A percentile compares a stretch with the other conserved stretches of the same genome.
phyloP scores from a whole-genome alignment of 1,284 basidiomycete genomes.

The Ceratobasidium sp. region DNA sequence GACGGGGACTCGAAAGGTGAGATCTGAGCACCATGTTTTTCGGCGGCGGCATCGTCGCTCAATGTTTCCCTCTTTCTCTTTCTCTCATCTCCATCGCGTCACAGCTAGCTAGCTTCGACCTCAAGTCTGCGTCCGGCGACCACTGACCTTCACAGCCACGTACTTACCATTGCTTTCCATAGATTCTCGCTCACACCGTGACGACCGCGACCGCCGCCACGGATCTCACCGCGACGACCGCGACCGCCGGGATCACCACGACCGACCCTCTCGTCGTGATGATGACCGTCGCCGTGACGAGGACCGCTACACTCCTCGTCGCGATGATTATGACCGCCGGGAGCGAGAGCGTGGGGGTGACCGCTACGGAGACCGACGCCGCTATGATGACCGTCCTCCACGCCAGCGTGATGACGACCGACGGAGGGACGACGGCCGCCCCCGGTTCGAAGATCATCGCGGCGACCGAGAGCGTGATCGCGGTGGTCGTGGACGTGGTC shows the following conservation, averaged over 20 bases:
- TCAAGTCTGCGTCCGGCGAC: slow-evolving; percentile 13
- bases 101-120: slow-evolving; percentile 38
- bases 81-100: neutral
- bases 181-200: slow-evolving; percentile 35
- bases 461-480: slow-evolving; percentile 51
- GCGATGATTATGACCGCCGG: slow-evolving; percentile 45
- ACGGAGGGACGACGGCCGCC: slow-evolving; percentile 45
- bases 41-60: slow-evolving; percentile 35
- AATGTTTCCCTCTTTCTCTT: slow-evolving; percentile 5
- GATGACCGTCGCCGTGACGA: slow-evolving; percentile 49
- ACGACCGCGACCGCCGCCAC: too few relatives aligned
- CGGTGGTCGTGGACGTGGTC: slow-evolving; percentile 56
- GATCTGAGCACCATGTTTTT: neutral
- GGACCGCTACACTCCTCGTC: slow-evolving; percentile 49
- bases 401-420: slow-evolving; percentile 50
- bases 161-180: slow-evolving; percentile 2
- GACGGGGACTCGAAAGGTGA: slow-evolving; percentile 27
- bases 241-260: slow-evolving; percentile 58
- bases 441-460: slow-evolving; percentile 45
- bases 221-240: slow-evolving; percentile 55
- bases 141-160: slow-evolving; percentile 27
- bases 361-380: slow-evolving; percentile 47
- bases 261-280: slow-evolving; percentile 49
- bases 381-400: slow-evolving; percentile 44
- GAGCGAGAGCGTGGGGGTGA: slow-evolving; percentile 50